Percentiles rank a stretch among this genome's conserved stretches.
Evolutionary conservation across 345 rosid genomes (phyloP).

Genomic region (Boechera stricta): DNA sequence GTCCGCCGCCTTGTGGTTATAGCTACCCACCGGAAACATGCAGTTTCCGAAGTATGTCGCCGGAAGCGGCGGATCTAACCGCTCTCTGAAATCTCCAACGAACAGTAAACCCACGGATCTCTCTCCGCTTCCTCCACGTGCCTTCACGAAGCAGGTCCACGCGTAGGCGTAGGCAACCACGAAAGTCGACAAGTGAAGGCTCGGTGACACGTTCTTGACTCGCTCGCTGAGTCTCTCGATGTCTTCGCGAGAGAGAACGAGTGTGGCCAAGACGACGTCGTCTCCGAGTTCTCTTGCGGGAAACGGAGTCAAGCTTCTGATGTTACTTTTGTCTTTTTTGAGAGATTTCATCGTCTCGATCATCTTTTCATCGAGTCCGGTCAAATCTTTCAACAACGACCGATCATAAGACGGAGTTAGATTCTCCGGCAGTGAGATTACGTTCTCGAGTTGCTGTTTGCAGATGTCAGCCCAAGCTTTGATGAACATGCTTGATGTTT

Average conservation of each 20-base stretch:
- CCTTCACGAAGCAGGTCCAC: constrained; percentile 40
- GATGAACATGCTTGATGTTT: constrained; percentile 24
- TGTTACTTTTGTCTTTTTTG: background rate
- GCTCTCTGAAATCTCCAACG: constrained; percentile 20
- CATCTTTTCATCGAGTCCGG: constrained; percentile 25
- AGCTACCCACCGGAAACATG: constrained; percentile 16
- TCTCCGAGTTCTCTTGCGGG: background rate
- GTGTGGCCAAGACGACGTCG: constrained; percentile 40
- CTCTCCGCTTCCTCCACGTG: constrained; percentile 27
- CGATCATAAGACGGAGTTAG: constrained; percentile 40
- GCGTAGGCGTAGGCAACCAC: constrained; percentile 44
- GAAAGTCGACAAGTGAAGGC: constrained; percentile 44
- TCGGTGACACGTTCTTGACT: constrained; percentile 26
- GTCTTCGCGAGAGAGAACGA: constrained; percentile 38
- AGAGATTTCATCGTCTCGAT: background rate
- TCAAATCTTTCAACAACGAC: constrained; percentile 18
- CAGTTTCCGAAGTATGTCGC: constrained; percentile 44
- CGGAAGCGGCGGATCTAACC: constrained; percentile 11
- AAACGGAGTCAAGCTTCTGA: constrained; percentile 20
- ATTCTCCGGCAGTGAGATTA: constrained; percentile 11
- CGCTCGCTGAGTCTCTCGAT: constrained; percentile 39
- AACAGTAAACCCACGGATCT: constrained; percentile 5
- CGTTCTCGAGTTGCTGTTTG: background rate
- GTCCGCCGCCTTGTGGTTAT: background rate
- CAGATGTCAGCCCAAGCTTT: constrained; percentile 48